Evolutionary conservation across 805 yeast genomes (phyloP), one percentile per base, ranked within the genome.

Genomic region (Metschnikowia lachancei): DNA sequence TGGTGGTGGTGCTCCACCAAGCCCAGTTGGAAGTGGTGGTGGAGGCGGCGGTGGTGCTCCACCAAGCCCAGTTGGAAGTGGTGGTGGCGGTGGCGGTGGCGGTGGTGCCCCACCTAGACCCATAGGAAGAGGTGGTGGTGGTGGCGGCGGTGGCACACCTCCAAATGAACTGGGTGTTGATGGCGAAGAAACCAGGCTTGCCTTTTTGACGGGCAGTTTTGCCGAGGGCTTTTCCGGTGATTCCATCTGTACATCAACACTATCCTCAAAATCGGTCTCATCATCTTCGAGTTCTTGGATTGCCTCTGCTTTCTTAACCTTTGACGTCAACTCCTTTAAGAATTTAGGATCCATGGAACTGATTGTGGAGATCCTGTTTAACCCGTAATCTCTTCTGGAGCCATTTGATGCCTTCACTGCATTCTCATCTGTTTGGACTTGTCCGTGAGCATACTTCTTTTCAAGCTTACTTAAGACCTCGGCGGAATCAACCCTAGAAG

Each of bases 261-360:
- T 38, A 34, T 50, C 56, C 18, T 42, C 52, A 24, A 36, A 30
- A 9, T 54, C 53, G 6, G 37, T 36, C 7, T 26, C 33, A 13
- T 45, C 53, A 45, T 52, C 55, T 13, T 54, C 58, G 3, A 41
- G 8, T 4, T 22, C 45, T 49, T 55, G 65, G 34, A 73, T 70
- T 1, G 79, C 58, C 3, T 67, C 69, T 3, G 69, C 58, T 46
- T 66, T 76, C 7, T 63, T 66, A 11, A 81, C 83, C 53, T 77
- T 79, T 3, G 72, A 61, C 18, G 74, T 68, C 52, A 82, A 65
- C 56, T 82, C 87, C 39, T 72, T 68, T 53, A 82, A 65, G 56
- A 81, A 80, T 24, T 74, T 62, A 11, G 82, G 79, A 47, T 74
- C 65, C 69, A 74, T 67, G 2, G 63, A 64, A 18, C 67, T 68